Percentiles rank a stretch among this genome's conserved stretches.
Evolutionary conservation across 192 early-diverging fungal species (phyloP).

Genomic region (Backusella sp.): DNA sequence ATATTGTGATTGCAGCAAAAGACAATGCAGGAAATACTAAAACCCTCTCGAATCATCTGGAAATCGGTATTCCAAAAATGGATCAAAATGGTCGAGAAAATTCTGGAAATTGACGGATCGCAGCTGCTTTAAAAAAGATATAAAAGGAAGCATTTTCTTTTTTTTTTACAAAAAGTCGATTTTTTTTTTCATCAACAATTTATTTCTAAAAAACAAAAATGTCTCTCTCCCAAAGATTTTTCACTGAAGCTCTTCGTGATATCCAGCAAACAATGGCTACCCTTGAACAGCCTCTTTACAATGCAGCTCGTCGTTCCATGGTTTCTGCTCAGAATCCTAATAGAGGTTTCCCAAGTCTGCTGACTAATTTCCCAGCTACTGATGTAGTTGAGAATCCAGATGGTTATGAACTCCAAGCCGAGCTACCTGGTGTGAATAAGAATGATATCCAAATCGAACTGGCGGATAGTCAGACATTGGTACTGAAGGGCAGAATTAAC

Average conservation of each 20-base stretch:
- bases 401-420: constrained; percentile 38
- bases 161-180: too few species aligned
- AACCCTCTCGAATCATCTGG: too few species aligned
- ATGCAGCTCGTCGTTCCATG: constrained; percentile 21
- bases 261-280: constrained; percentile 27
- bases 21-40: too few species aligned
- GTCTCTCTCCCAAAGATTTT: constrained; percentile 23
- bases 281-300: constrained; percentile 35
- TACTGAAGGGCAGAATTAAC: constrained; percentile 31
- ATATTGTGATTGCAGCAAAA: too few species aligned
- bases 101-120: too few species aligned
- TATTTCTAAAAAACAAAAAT: neutral
- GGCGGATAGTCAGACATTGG: constrained; percentile 28
- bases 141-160: too few species aligned
- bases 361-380: constrained; percentile 24
- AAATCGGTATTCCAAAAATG: too few species aligned
- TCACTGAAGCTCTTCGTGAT: constrained; percentile 32
- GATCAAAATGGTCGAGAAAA: too few species aligned
- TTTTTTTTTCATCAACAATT: too few species aligned
- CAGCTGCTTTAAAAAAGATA: too few species aligned
- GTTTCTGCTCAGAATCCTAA: constrained; percentile 1
- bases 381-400: constrained; percentile 34
- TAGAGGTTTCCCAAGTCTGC: too few species aligned
- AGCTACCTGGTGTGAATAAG: constrained; percentile 40
- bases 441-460: constrained; percentile 37